phyloP scores from a whole-genome alignment of 2,329 filamentous ascomycete genomes.

The Ophiognomonia clavigignenti-juglandacearum region DNA sequence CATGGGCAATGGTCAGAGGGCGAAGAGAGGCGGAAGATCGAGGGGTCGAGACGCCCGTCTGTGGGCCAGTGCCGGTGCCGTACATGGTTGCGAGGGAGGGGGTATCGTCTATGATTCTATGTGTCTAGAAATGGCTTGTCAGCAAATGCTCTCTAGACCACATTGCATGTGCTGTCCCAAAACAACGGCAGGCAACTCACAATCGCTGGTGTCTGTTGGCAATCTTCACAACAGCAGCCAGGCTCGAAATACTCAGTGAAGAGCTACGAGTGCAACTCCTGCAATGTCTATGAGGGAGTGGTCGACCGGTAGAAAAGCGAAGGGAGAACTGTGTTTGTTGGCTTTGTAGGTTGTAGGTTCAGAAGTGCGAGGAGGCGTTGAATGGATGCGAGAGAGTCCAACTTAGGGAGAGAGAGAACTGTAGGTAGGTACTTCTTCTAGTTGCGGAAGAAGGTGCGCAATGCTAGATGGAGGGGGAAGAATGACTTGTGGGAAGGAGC shows the following conservation, averaged over 20 bases:
- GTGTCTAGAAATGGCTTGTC: conserved; percentile 4
- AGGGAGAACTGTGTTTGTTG: too few relatives aligned
- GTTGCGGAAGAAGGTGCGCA: too few relatives aligned
- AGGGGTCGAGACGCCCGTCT: conserved; percentile 95
- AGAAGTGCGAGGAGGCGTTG: too few relatives aligned
- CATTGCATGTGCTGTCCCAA: neutral
- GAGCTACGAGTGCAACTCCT: conserved; percentile 12
- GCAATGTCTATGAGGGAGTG: conserved; percentile 2
- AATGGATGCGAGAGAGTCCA: too few relatives aligned
- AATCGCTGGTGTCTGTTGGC: conserved; percentile 3
- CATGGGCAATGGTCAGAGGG: conserved; percentile 85
- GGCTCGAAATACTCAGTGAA: conserved; percentile 17
- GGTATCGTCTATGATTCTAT: conserved; percentile 36
- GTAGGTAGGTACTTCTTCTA: too few relatives aligned
- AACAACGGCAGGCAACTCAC: conserved; percentile 9
- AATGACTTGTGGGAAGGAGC: too few relatives aligned
- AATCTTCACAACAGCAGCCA: neutral
- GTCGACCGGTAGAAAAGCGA: neutral
- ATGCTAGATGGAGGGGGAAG: too few relatives aligned
- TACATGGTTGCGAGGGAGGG: conserved; percentile 72
- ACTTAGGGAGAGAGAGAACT: too few relatives aligned
- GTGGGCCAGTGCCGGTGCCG: conserved; percentile 74
- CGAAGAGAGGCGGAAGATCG: conserved; percentile 89
- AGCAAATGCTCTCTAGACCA: neutral
- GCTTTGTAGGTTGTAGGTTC: too few relatives aligned